Conservation (phyloP, 306 rosid genomes). For the cucumber (Cucumis sativus) region DNA sequence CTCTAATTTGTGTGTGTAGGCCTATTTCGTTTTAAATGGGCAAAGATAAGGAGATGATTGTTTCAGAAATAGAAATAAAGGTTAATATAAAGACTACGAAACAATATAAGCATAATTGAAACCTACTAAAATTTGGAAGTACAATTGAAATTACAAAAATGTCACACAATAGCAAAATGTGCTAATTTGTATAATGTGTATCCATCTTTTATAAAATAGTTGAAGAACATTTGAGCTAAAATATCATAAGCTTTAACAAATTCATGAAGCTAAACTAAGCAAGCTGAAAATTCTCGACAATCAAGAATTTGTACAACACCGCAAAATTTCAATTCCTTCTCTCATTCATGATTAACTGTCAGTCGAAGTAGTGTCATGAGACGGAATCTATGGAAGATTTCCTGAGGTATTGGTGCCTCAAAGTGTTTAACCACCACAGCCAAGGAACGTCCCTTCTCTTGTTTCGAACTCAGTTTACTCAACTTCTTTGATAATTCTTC, state of each 20-base stretch:
- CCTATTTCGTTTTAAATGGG: too few species aligned
- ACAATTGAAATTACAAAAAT: too few species aligned
- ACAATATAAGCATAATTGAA: too few species aligned
- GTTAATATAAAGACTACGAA: too few species aligned
- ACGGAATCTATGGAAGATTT: neutral
- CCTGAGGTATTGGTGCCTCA: neutral
- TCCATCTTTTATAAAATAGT: neutral
- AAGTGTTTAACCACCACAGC: neutral
- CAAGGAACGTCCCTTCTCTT: neutral
- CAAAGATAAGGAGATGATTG: too few species aligned
- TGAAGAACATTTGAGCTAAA: neutral
- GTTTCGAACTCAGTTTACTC: conserved; percentile 21
- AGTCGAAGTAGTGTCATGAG: neutral
- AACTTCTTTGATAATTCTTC: conserved; percentile 55
- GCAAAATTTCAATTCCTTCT: neutral
- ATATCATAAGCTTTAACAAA: neutral
- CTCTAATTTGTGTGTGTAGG: too few species aligned
- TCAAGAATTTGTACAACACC: neutral
- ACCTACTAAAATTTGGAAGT: too few species aligned
- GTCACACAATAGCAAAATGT: too few species aligned
- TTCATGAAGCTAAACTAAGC: neutral
- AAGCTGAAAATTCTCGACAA: neutral
- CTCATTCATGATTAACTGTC: neutral
- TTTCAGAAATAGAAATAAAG: too few species aligned
- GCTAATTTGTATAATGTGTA: neutral